phyloP scores from a whole-genome alignment of 2,329 filamentous ascomycete species.

The Epichloe hybrida region DNA sequence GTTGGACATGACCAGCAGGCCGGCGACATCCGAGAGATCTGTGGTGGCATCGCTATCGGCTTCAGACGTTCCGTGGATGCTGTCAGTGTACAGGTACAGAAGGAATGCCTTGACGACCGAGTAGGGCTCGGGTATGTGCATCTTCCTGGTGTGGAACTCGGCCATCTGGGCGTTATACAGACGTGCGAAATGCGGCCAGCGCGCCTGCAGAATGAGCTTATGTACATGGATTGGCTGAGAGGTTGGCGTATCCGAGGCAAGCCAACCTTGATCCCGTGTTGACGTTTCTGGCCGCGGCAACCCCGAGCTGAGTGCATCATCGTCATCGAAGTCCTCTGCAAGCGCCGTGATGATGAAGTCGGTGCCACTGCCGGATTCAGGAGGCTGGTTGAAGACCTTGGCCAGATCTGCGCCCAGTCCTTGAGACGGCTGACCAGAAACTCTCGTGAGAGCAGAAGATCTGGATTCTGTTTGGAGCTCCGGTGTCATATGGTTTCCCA shows the following conservation, averaged over 20 bases:
- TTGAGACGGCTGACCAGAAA: constrained; percentile 42
- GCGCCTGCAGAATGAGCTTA: constrained; percentile 81
- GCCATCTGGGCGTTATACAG: constrained; percentile 91
- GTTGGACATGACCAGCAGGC: constrained; percentile 92
- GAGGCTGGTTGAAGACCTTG: constrained; percentile 72
- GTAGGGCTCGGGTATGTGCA: constrained; percentile 97
- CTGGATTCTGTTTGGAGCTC: constrained; percentile 38
- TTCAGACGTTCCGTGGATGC: constrained; percentile 47
- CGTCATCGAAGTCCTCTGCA: constrained; percentile 59
- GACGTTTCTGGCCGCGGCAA: constrained; percentile 32
- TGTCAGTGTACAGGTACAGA: constrained; percentile 94
- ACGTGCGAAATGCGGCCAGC: constrained; percentile 93
- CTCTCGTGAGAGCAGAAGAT: constrained; percentile 33
- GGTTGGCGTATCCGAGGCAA: constrained; percentile 47
- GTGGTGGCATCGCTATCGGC: constrained; percentile 58
- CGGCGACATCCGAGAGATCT: constrained; percentile 73
- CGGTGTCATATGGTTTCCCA: constrained; percentile 60
- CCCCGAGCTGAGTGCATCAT: constrained; percentile 44
- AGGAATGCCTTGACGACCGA: constrained; percentile 87
- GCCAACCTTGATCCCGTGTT: constrained; percentile 37
- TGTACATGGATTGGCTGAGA: constrained; percentile 88
- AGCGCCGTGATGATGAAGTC: constrained; percentile 89
- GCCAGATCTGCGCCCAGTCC: constrained; percentile 76
- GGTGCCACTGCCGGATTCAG: constrained; percentile 71
- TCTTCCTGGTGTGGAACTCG: constrained; percentile 90